phyloP scores from a whole-genome alignment of 768 basidiomycete genomes.

The Hericium rajendrae region DNA sequence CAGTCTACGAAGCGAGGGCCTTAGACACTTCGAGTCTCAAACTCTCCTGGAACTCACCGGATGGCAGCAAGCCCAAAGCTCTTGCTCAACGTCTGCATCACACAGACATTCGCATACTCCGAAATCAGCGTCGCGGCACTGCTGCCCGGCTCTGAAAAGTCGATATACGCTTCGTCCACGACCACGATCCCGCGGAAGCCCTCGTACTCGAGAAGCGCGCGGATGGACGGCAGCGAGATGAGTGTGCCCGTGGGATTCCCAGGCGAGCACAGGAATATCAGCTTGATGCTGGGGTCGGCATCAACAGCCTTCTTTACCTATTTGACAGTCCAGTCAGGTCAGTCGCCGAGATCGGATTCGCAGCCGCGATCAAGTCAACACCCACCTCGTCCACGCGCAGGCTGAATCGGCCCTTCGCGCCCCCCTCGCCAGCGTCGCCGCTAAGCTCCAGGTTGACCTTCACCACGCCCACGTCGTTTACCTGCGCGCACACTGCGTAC shows the following conservation, averaged over 20 bases:
- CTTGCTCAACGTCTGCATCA: conserved; percentile 96
- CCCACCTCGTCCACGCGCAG: conserved; percentile 64
- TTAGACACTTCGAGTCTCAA: neutral
- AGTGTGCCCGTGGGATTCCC: conserved; percentile 94
- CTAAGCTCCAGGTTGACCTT: conserved; percentile 62
- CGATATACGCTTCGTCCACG: conserved; percentile 96
- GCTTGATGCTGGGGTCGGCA: conserved; percentile 70
- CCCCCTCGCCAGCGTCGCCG: conserved; percentile 59
- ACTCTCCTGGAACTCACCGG: conserved; percentile 42
- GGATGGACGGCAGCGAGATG: conserved; percentile 63
- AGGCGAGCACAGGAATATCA: conserved; percentile 92
- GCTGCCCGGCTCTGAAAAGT: conserved; percentile 59
- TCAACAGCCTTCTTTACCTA: conserved; percentile 66
- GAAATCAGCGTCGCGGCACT: conserved; percentile 65
- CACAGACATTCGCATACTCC: conserved; percentile 81
- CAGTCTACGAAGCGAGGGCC: conserved; percentile 39
- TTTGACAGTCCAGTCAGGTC: neutral
- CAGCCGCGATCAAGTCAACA: neutral
- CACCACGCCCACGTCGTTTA: conserved; percentile 84
- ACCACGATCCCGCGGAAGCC: conserved; percentile 86
- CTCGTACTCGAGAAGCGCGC: conserved; percentile 63
- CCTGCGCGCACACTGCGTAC: conserved; percentile 90
- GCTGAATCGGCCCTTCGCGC: conserved; percentile 63
- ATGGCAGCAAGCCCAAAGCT: conserved; percentile 94
- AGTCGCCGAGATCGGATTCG: neutral